These are phyloP conservation scores for Colletotrichum sp. DNA, from an alignment of 2,329 filamentous ascomycete species.

Conservation along the genomic window DNA sequence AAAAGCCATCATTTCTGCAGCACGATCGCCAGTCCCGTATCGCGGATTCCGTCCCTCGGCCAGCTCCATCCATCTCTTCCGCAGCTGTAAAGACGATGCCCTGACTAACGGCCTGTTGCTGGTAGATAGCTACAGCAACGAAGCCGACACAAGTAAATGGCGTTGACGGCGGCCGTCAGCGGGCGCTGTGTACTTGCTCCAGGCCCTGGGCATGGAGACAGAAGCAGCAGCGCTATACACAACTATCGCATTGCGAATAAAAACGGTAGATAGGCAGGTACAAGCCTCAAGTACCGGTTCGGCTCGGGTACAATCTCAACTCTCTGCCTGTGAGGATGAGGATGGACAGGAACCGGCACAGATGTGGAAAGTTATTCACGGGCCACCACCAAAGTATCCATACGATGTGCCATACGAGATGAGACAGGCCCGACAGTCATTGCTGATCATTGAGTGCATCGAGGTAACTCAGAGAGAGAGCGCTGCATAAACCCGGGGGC, in stretches of 20 bases:
- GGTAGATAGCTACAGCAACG: background rate
- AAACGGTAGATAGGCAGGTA: background rate
- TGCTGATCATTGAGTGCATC: background rate
- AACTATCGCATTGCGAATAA: constrained; percentile 7
- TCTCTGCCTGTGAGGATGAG: background rate
- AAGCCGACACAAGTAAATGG: constrained; percentile 2
- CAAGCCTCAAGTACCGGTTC: constrained; percentile 40
- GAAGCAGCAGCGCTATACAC: constrained; percentile 1
- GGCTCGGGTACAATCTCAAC: background rate
- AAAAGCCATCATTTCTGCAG: background rate
- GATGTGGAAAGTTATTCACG: constrained; percentile 3
- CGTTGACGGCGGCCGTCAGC: constrained; percentile 14
- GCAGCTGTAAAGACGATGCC: background rate
- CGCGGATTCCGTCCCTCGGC: background rate
- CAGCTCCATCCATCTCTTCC: background rate
- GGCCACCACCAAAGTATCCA: constrained; percentile 3
- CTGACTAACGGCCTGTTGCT: background rate
- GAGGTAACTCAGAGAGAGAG: constrained; percentile 11
- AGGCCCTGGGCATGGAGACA: background rate
- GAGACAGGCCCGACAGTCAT: constrained; percentile 3
- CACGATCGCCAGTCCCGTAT: background rate
- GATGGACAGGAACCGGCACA: background rate
- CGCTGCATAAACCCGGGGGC: constrained; percentile 22
- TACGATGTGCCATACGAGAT: constrained; percentile 7
- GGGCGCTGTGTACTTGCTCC: constrained; percentile 4